Conservation (phyloP, 192 early-diverging fungal species). For the Haplosporangium gracile region DNA sequence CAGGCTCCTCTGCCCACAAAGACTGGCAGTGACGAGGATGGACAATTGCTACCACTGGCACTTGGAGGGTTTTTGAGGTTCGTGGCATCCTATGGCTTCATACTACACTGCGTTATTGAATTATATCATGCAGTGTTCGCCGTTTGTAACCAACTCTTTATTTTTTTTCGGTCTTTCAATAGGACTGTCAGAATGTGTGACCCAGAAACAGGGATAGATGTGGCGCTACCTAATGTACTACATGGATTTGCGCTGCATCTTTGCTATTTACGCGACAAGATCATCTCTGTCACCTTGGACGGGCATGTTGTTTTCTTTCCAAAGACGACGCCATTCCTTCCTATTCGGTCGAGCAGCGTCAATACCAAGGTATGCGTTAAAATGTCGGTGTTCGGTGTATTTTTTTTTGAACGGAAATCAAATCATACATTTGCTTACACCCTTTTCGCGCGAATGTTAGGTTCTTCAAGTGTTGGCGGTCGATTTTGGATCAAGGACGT, state of each 20-base stretch:
- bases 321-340: conserved; percentile 14
- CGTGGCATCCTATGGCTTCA: not conserved
- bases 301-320: conserved; percentile 31
- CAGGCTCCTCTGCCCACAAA: not conserved
- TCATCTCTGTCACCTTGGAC: conserved; percentile 30
- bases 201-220: not conserved
- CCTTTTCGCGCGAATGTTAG: not conserved
- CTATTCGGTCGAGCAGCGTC: conserved; percentile 16
- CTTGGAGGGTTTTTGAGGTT: conserved; percentile 32
- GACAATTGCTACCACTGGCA: conserved; percentile 6
- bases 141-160: not conserved
- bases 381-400: no score
- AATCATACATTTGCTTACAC: not conserved
- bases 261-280: conserved; percentile 13
- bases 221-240: conserved; percentile 17
- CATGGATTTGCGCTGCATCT: conserved; percentile 38
- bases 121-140: no score
- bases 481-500: conserved; percentile 6
- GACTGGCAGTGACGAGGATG: not conserved
- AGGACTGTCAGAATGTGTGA: conserved; percentile 29
- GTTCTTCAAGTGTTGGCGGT: conserved; percentile 24
- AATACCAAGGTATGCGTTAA: conserved; percentile 17
- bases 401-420: not conserved
- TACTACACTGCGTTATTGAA: not conserved
- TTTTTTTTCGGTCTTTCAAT: not conserved